phyloP scores from a whole-genome alignment of 768 basidiomycete genomes.

The Leccinum fibrillosum region DNA sequence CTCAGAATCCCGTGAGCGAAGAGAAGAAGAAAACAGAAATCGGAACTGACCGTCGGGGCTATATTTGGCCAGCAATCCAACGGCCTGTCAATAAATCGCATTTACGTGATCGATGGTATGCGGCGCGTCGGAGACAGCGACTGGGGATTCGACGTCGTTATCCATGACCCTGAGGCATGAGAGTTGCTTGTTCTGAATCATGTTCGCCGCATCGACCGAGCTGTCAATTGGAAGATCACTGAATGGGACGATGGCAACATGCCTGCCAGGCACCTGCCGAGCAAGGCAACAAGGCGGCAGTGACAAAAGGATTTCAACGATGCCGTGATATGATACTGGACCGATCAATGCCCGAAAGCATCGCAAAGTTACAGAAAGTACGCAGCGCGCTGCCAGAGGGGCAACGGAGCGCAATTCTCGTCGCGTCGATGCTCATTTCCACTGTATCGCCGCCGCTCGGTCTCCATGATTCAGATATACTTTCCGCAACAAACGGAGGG shows the following conservation, averaged over 20 bases:
- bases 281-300: no score
- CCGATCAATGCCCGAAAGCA: background rate
- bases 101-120: background rate
- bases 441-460: background rate
- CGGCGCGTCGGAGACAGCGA: background rate
- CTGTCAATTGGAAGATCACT: background rate
- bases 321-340: background rate
- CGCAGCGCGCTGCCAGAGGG: no score
- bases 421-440: background rate
- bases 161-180: background rate
- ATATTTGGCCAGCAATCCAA: background rate
- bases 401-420: background rate
- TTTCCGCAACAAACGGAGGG: background rate
- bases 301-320: no score
- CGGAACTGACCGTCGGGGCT: background rate
- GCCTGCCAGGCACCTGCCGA: no score
- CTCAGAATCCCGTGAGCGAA: background rate
- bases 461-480: background rate
- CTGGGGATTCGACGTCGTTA: background rate
- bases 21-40: background rate
- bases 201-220: background rate
- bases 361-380: no score
- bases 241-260: no score
- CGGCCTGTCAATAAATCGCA: background rate
- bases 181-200: background rate